A percentile compares a stretch with the other conserved stretches of the same genome.
phyloP scores from a whole-genome alignment of 148 eudicot species.

The Bassia scoparia region DNA sequence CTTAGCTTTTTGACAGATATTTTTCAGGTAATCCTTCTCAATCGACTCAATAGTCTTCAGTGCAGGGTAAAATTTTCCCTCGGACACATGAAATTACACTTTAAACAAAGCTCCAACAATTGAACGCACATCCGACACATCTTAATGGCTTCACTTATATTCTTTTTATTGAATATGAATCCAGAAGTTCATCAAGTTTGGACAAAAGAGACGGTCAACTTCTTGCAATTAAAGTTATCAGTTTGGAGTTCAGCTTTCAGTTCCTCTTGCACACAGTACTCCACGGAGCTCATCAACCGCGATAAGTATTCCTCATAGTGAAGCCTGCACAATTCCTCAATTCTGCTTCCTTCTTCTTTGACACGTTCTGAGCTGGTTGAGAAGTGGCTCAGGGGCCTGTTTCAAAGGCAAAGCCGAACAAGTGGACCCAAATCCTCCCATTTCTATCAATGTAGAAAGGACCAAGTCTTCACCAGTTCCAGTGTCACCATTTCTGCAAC shows the following conservation, averaged over 20 bases:
- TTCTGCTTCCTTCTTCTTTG: slow-evolving; percentile 90
- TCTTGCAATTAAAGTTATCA: slow-evolving; percentile 72
- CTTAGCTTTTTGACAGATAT: slow-evolving; percentile 60
- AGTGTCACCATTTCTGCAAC: slow-evolving; percentile 68
- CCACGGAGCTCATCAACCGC: slow-evolving; percentile 98
- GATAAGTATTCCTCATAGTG: slow-evolving; percentile 81
- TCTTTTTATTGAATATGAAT: slow-evolving; percentile 67
- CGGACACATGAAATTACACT: slow-evolving; percentile 82
- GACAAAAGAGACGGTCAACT: slow-evolving; percentile 69
- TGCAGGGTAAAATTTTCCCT: slow-evolving; percentile 87
- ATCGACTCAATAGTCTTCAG: slow-evolving; percentile 78
- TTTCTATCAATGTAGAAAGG: slow-evolving; percentile 74
- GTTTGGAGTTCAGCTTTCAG: slow-evolving; percentile 70
- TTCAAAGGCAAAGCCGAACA: slow-evolving; percentile 84
- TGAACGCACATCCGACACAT: slow-evolving; percentile 71
- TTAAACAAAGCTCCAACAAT: slow-evolving; percentile 69
- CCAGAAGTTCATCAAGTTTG: slow-evolving; percentile 72
- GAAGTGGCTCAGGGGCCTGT: slow-evolving; percentile 75
- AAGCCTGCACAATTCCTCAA: slow-evolving; percentile 87
- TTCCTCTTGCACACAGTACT: slow-evolving; percentile 91
- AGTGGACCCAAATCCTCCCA: slow-evolving; percentile 93
- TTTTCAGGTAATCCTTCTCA: slow-evolving; percentile 62
- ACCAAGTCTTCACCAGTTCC: slow-evolving; percentile 73
- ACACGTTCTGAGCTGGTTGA: slow-evolving; percentile 67
- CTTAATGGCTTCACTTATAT: slow-evolving; percentile 73